Conservation (phyloP, 345 rosid genomes). For the Dipteronia dyeriana region DNA sequence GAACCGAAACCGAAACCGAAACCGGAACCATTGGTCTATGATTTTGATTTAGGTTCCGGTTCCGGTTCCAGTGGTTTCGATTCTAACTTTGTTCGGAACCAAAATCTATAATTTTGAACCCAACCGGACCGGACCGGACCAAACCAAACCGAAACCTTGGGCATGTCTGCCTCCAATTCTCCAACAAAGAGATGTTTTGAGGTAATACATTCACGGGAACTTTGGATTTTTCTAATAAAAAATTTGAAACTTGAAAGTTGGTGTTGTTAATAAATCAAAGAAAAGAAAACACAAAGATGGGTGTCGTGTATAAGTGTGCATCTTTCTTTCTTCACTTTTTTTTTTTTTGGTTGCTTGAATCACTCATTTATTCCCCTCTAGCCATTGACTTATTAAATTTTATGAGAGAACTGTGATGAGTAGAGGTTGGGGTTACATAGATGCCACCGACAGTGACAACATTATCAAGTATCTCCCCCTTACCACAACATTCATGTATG, state of each 20-base stretch:
- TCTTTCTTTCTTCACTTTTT: not conserved
- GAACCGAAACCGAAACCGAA: too few relatives aligned
- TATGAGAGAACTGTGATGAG: not conserved
- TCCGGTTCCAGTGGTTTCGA: too few relatives aligned
- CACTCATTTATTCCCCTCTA: too few relatives aligned
- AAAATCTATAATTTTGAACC: too few relatives aligned
- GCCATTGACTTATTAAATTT: not conserved
- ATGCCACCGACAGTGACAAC: constrained; percentile 35
- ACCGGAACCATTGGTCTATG: too few relatives aligned
- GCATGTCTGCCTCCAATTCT: too few relatives aligned
- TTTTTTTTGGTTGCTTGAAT: not conserved
- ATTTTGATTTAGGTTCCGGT: too few relatives aligned
- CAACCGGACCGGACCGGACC: too few relatives aligned
- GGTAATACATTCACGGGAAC: not conserved
- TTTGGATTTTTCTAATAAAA: too few relatives aligned
- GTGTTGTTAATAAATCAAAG: not conserved
- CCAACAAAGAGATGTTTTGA: not conserved
- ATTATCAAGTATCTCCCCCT: constrained; percentile 13
- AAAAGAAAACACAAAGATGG: not conserved
- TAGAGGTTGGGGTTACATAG: constrained; percentile 29
- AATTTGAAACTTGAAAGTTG: not conserved
- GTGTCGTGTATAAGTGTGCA: not conserved
- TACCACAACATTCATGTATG: constrained; percentile 20
- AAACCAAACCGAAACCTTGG: too few relatives aligned
- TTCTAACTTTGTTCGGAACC: too few relatives aligned